Base-by-base conservation (phyloP, 345 rosid genomes). In the Salix suchowensis region DNA sequence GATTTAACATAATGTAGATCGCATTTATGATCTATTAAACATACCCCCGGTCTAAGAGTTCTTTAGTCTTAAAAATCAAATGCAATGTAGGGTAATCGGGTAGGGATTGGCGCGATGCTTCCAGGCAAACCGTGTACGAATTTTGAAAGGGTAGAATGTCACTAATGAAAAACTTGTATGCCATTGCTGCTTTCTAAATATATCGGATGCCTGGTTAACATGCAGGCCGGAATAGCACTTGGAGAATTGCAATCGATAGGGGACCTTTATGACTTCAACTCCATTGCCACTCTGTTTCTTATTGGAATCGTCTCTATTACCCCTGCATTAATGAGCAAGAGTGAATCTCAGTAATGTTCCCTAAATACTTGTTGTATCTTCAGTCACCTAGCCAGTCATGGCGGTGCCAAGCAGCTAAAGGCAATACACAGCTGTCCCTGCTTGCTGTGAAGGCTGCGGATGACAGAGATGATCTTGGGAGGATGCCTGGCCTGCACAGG, bases 161-260 rank as follows among this genome's bases (percentile, higher is more conserved):
- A 19, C 40, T 68, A 34, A 21, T 9, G 21, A 26, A 70, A 36
- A 28, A 26, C 28, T 42, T 68, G 7, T 8, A 70, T 46, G 46
- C 4, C 48, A 21, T 8, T 54, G n/a, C 11, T 68, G 44, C 40
- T 67, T 6, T 70, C 62, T 70, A 62, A 50, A 4, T 54, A 34
- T 52, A 18, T 11, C n/a, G 19, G 23, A 78, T 44, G 11, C 74
- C 68, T 71, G 70, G 28, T 65, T 74, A 34, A 80, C 80, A 9
- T 67, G 83, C 82, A 95, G 97, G 98, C 97, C 75, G 98, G 98
- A 68, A 82, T 90, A 74, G 91, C 97, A 76, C 92, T 95, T 44
- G 97, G 97, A 77, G 98, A 93, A 74, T 76, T 93, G 84, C 89
- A 84, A 75, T 89, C 97, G 1, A 21, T 95, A 19, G 87, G 88